Percentiles rank a stretch among this genome's conserved stretches.
Evolutionary conservation across 23 red algal species (phyloP).

Genomic region (Agarophyton chilense): DNA sequence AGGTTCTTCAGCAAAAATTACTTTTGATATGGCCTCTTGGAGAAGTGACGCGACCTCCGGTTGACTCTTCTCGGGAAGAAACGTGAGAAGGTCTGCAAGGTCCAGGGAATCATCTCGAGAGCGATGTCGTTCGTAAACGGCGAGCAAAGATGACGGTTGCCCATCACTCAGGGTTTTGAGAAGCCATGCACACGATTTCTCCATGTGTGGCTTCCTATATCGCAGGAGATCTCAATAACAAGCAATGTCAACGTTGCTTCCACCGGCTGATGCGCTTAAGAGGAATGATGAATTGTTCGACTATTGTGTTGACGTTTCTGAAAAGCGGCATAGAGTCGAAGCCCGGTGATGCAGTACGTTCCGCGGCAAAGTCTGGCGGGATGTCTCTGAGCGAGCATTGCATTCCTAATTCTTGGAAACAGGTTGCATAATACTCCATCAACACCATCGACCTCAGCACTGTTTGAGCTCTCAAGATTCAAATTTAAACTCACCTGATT

Average conservation of each 20-base stretch:
- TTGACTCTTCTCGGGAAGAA: constrained; percentile 27
- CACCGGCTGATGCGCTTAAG: too few relatives aligned
- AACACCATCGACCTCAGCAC: too few relatives aligned
- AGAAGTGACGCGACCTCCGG: constrained; percentile 13
- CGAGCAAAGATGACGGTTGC: background rate
- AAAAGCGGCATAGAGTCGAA: too few relatives aligned
- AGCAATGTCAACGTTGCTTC: background rate
- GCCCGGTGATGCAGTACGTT: too few relatives aligned
- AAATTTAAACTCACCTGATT: too few relatives aligned
- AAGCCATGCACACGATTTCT: constrained; percentile 24
- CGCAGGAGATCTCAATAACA: background rate
- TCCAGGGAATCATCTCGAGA: constrained; percentile 38
- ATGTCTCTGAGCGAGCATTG: too few relatives aligned
- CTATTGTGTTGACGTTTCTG: too few relatives aligned
- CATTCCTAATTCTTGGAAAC: too few relatives aligned
- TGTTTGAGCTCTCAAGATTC: too few relatives aligned
- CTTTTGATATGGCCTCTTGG: background rate
- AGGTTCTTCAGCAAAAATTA: background rate
- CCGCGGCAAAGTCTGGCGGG: too few relatives aligned
- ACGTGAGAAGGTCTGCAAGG: constrained; percentile 26
- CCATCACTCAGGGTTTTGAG: constrained; percentile 22
- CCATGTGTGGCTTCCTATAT: background rate
- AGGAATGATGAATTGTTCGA: too few relatives aligned
- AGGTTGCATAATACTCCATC: too few relatives aligned
- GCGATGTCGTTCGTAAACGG: constrained; percentile 35